A percentile compares a stretch with the other conserved stretches of the same genome.
Evolutionary conservation across 768 basidiomycete genomes (phyloP).

Genomic region (Leccinum arenicola): DNA sequence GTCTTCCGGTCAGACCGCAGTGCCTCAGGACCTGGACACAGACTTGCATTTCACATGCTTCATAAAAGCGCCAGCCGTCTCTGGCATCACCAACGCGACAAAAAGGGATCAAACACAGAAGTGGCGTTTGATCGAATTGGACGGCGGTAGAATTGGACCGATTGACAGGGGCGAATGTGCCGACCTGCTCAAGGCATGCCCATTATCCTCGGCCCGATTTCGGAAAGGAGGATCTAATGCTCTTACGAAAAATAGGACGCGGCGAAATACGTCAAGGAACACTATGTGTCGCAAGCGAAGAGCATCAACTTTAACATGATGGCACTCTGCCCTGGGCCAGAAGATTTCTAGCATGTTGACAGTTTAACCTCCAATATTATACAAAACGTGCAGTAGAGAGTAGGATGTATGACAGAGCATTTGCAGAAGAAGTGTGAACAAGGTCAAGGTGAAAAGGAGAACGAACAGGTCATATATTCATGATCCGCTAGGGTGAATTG

Average conservation of each 20-base stretch:
- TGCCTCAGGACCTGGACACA: conserved; percentile 63
- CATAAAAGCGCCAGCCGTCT: conserved; percentile 57
- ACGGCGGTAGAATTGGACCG: conserved; percentile 75
- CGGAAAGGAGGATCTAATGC: not conserved
- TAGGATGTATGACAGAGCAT: not conserved
- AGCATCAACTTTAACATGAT: conserved; percentile 48
- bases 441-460: not conserved
- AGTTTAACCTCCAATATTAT: not conserved
- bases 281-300: conserved; percentile 38
- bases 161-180: conserved; percentile 70
- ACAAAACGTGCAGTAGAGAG: conserved; percentile 9
- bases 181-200: conserved; percentile 54
- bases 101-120: conserved; percentile 19
- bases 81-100: not conserved
- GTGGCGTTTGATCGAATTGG: conserved; percentile 74
- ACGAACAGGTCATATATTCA: not conserved
- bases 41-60: conserved; percentile 89
- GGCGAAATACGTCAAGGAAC: conserved; percentile 43
- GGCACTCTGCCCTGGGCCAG: conserved; percentile 38
- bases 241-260: conserved; percentile 36
- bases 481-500: conserved; percentile 1
- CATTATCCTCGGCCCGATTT: not conserved
- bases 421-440: not conserved
- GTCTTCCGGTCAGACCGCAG: conserved; percentile 61
- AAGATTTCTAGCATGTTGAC: conserved; percentile 12